Base-by-base conservation (phyloP, 495 filamentous ascomycete genomes). In the Aspergillus nidulans region DNA sequence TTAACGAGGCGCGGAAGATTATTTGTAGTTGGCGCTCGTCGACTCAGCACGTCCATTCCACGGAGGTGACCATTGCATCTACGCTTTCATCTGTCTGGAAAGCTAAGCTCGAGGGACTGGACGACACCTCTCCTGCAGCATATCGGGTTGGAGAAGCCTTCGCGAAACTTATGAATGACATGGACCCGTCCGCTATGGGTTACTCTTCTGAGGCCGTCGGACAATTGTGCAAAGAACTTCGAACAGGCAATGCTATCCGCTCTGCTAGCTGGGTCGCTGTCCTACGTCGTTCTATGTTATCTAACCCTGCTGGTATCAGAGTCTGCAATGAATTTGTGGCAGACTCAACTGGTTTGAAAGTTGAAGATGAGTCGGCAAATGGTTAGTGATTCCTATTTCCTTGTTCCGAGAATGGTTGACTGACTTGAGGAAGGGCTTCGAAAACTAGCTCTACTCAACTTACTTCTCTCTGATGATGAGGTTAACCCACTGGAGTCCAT, bases 241-340 rank as follows among this genome's bases (percentile, higher is more conserved):
- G 72, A 16, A 69, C 63, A 39, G 64, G 64, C 7, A 77, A 77
- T 59, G 57, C 59, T 24, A 68, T 78, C 23, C 66, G 67, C 18
- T 71, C 74, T 6, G 70, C 73, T n/a, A 59, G 71, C 10, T 72
- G 68, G 68, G 65, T 77, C 42, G 57, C 66, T 41, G 61, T 72
- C 1, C 51, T 73, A 45, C 63, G 70, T 50, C 62, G 61, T 19
- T 57, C 65, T 6, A 69, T 77, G 15, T 53, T 74, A 9, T 68
- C 67, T 1, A 72, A 66, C 13, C 62, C 70, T 4, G 58, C 69
- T 15, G 73, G 74, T 28, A 75, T 64, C 58, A 67, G 68, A 60
- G 63, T 79, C 34, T 83, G 77, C 60, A 85, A 83, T 58, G 81
- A 84, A 59, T 53, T 85, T 28, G 69, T 86, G 26, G 82, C 83